Conservation (phyloP, 2,329 filamentous ascomycete species). For the Chaetomium sp. region DNA sequence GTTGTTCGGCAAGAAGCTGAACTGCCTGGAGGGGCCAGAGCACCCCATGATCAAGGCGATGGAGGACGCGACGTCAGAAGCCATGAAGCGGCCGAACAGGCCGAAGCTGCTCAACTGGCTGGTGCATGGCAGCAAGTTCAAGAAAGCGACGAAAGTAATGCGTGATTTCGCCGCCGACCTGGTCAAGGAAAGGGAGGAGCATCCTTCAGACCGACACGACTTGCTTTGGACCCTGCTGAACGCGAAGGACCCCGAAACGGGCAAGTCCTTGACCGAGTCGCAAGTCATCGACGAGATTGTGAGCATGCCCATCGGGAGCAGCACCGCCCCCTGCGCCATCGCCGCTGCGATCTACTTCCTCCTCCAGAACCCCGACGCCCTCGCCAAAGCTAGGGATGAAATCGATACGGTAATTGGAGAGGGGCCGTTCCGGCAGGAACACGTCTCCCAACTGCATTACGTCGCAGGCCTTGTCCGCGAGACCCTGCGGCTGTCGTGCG, state of each 20-base stretch:
- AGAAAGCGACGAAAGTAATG: slow-evolving; percentile 55
- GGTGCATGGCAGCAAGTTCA: slow-evolving; percentile 55
- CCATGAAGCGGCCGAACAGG: slow-evolving; percentile 56
- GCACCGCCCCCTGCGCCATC: slow-evolving; percentile 51
- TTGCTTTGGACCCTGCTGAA: slow-evolving; percentile 62
- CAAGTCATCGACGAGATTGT: slow-evolving; percentile 70
- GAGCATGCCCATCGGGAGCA: slow-evolving; percentile 63
- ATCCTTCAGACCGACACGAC: slow-evolving; percentile 60
- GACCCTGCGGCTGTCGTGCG: slow-evolving; percentile 55
- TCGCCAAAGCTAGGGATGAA: slow-evolving; percentile 55
- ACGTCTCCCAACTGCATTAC: slow-evolving; percentile 56
- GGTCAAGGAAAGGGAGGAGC: slow-evolving; percentile 56
- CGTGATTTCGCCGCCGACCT: slow-evolving; percentile 58
- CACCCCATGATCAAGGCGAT: slow-evolving; percentile 56
- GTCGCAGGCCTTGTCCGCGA: slow-evolving; percentile 58
- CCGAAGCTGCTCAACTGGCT: slow-evolving; percentile 56
- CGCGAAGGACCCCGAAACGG: slow-evolving; percentile 63
- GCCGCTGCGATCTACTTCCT: slow-evolving; percentile 54
- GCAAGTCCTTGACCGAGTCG: slow-evolving; percentile 57
- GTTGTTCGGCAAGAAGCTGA: slow-evolving; percentile 55
- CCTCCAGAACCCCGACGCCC: slow-evolving; percentile 51
- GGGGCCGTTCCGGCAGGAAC: slow-evolving; percentile 48
- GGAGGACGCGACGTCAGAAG: slow-evolving; percentile 58
- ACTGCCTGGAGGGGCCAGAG: slow-evolving; percentile 49
- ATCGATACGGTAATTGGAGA: slow-evolving; percentile 55